These are phyloP conservation scores for Pharnaceum exiguum DNA, from an alignment of 148 eudicot species.

Conservation along the genomic window DNA sequence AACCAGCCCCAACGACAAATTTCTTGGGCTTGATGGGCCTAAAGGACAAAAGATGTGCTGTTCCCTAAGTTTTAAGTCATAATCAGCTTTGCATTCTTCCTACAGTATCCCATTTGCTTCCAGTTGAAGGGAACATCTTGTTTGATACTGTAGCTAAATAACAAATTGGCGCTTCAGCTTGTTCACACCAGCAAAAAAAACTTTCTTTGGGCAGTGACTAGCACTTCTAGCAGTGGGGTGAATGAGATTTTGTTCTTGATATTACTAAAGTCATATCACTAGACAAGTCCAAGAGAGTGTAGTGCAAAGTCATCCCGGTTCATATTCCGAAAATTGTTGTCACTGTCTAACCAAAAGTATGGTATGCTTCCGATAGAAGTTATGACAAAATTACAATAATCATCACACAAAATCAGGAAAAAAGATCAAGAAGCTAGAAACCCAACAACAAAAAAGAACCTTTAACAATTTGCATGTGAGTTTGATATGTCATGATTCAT, in stretches of 20 bases:
- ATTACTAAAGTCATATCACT: constrained; percentile 8
- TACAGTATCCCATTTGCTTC: constrained; percentile 15
- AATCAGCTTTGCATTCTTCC: constrained; percentile 21
- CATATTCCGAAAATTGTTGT: background rate
- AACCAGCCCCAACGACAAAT: background rate
- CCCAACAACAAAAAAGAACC: too few relatives aligned
- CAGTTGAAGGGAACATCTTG: constrained; percentile 11
- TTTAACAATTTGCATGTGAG: too few relatives aligned
- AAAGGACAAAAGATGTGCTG: constrained; percentile 9
- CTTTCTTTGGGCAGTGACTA: constrained; percentile 6
- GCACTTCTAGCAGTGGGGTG: constrained; percentile 15
- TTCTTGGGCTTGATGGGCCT: background rate
- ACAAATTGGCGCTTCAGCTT: constrained; percentile 10
- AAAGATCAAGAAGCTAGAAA: too few relatives aligned
- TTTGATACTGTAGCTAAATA: constrained; percentile 1
- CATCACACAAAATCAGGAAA: too few relatives aligned
- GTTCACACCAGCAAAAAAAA: background rate
- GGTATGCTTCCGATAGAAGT: background rate
- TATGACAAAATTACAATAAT: background rate
- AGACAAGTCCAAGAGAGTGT: constrained; percentile 8
- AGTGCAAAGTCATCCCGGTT: background rate
- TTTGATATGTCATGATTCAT: too few relatives aligned
- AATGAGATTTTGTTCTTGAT: constrained; percentile 14
- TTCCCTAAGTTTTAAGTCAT: constrained; percentile 10
- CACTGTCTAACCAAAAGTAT: constrained; percentile 3